These are phyloP conservation scores for Beauveria asiatica DNA, from an alignment of 2,329 filamentous ascomycete genomes.

Conservation along the genomic window DNA sequence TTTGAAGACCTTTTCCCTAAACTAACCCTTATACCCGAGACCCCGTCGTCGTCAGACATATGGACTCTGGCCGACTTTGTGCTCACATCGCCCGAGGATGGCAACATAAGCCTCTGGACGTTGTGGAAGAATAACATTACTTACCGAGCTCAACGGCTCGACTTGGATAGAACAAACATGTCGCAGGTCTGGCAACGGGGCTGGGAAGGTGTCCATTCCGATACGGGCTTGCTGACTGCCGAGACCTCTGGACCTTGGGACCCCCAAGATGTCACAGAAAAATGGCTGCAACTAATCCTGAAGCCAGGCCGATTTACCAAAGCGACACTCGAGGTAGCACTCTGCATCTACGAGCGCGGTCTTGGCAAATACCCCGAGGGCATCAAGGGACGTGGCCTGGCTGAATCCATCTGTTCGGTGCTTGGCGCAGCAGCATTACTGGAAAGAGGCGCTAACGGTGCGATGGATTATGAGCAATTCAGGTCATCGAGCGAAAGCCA, in stretches of 20 bases:
- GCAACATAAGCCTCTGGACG: constrained; percentile 58
- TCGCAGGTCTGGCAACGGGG: constrained; percentile 52
- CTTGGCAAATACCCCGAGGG: constrained; percentile 29
- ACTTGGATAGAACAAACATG: constrained; percentile 60
- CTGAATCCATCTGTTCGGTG: constrained; percentile 67
- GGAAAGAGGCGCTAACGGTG: constrained; percentile 50
- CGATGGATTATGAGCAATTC: constrained; percentile 69
- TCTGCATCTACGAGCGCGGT: constrained; percentile 71
- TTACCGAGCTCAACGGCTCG: constrained; percentile 65
- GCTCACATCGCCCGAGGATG: constrained; percentile 47
- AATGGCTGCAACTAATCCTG: constrained; percentile 79
- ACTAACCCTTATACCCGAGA: constrained; percentile 52
- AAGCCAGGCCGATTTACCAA: constrained; percentile 74
- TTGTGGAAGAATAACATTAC: constrained; percentile 80
- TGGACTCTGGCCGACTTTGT: constrained; percentile 76
- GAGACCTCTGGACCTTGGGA: constrained; percentile 55
- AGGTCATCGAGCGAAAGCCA: constrained; percentile 66
- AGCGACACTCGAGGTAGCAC: constrained; percentile 72
- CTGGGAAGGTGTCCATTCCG: constrained; percentile 63
- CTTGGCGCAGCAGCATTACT: constrained; percentile 62
- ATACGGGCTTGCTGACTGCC: constrained; percentile 44
- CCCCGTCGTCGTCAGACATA: constrained; percentile 61
- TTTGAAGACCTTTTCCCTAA: constrained; percentile 65
- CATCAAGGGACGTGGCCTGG: constrained; percentile 48
- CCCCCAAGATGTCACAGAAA: constrained; percentile 63